Evolutionary conservation across 1,139 yeast genomes (phyloP).

Genomic region (Yamadazyma diospyri): DNA sequence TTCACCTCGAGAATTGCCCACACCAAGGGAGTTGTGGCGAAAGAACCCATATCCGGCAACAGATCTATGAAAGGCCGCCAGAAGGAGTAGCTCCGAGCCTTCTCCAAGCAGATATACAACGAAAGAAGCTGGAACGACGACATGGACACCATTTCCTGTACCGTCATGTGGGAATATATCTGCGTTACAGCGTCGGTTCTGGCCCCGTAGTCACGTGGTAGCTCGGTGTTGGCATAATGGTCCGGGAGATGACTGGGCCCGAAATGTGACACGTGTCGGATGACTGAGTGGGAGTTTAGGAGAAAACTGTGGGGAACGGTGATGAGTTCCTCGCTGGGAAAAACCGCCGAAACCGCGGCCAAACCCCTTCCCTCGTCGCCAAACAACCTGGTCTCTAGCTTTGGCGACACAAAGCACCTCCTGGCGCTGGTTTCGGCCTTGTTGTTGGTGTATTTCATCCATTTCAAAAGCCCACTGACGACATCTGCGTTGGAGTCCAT

Average conservation of each 20-base stretch:
- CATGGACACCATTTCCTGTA: constrained; percentile 28
- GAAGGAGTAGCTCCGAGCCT: constrained; percentile 39
- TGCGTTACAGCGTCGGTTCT: constrained; percentile 20
- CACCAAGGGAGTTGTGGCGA: constrained; percentile 46
- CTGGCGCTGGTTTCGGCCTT: not conserved
- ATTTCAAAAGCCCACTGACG: constrained; percentile 1
- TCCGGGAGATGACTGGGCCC: constrained; percentile 19
- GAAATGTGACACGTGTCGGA: constrained; percentile 30
- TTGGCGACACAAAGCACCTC: constrained; percentile 3
- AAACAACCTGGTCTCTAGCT: constrained; percentile 4
- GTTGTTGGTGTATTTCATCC: constrained; percentile 8
- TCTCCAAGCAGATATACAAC: constrained; percentile 48
- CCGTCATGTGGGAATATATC: constrained; percentile 29
- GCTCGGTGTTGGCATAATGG: constrained; percentile 20
- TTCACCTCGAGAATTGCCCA: constrained; percentile 41
- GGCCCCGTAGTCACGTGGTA: constrained; percentile 7
- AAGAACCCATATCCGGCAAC: constrained; percentile 51
- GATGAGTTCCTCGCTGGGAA: constrained; percentile 42
- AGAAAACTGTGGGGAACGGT: constrained; percentile 58
- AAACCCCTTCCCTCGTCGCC: constrained; percentile 61
- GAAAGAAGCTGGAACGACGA: constrained; percentile 49
- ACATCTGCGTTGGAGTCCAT: no score
- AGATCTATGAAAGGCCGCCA: constrained; percentile 65
- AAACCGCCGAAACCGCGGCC: constrained; percentile 34
- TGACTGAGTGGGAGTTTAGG: constrained; percentile 58